A percentile compares a stretch with the other conserved stretches of the same genome.
Evolutionary conservation across 345 rosid species (phyloP).

Genomic region (Excoecaria agallocha): DNA sequence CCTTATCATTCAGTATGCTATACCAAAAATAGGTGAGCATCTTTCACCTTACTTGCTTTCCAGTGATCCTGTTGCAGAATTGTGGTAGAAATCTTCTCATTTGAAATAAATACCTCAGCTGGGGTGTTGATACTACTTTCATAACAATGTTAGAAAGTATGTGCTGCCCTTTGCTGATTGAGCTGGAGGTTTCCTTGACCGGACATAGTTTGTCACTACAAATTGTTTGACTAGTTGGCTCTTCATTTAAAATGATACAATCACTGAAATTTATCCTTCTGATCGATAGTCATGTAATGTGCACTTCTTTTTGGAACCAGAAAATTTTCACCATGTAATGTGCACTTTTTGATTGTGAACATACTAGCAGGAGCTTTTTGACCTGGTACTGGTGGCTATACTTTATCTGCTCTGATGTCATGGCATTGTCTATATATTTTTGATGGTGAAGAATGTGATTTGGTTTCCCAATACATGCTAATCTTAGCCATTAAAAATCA

Average conservation of each 20-base stretch:
- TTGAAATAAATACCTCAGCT: background rate
- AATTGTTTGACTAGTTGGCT: background rate
- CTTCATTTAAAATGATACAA: background rate
- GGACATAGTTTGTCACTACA: background rate
- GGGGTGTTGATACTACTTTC: background rate
- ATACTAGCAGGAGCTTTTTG: background rate
- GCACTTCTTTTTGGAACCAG: background rate
- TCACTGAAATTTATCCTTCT: conserved; percentile 5
- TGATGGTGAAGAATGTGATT: background rate
- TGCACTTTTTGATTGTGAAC: too few species aligned
- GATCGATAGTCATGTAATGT: background rate
- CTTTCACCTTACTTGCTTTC: conserved; percentile 7
- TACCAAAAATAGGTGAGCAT: conserved; percentile 62
- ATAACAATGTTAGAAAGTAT: background rate
- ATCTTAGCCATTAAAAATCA: background rate
- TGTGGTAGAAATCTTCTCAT: background rate
- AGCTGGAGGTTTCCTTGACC: background rate
- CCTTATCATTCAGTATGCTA: conserved; percentile 63
- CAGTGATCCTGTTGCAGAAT: conserved; percentile 1
- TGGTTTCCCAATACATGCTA: background rate
- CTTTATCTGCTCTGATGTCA: background rate
- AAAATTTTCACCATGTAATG: background rate
- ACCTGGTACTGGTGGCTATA: background rate
- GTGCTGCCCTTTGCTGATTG: conserved; percentile 3
- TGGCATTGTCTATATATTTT: background rate